A percentile compares a stretch with the other conserved stretches of the same genome.
phyloP scores from a whole-genome alignment of 2,329 filamentous ascomycete species.

The Botrytis elliptica region DNA sequence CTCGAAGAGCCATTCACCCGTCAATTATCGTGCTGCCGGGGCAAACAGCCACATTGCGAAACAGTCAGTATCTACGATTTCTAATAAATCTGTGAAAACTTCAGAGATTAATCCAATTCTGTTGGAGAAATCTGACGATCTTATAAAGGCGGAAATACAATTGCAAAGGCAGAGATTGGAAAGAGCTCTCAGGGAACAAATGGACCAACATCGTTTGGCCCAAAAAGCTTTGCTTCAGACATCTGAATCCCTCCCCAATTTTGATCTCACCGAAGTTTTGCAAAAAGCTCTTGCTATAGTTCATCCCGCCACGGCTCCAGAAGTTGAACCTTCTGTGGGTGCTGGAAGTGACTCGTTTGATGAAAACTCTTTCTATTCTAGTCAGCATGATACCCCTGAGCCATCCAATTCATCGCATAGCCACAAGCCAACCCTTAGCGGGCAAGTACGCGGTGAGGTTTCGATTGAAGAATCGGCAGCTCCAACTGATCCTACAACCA shows the following conservation, averaged over 20 bases:
- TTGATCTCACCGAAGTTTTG: conserved; percentile 72
- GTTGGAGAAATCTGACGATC: conserved; percentile 80
- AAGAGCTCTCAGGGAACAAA: conserved; percentile 70
- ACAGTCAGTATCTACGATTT: conserved; percentile 17
- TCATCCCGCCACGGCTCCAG: conserved; percentile 58
- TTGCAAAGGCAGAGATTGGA: conserved; percentile 81
- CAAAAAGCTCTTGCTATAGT: conserved; percentile 69
- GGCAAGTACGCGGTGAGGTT: conserved; percentile 30
- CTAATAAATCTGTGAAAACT: conserved; percentile 45
- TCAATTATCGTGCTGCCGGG: conserved; percentile 35
- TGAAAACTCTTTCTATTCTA: conserved; percentile 94
- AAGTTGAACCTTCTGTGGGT: conserved; percentile 54
- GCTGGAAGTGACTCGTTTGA: conserved; percentile 81
- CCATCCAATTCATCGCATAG: conserved; percentile 45
- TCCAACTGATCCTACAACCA: conserved; percentile 28
- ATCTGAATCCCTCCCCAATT: conserved; percentile 57
- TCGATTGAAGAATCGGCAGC: conserved; percentile 29
- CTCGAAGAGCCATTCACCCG: conserved; percentile 31
- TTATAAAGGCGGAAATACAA: conserved; percentile 78
- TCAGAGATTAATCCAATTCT: conserved; percentile 79
- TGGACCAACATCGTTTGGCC: conserved; percentile 58
- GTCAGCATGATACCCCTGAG: conserved; percentile 77
- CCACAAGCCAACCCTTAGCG: conserved; percentile 32
- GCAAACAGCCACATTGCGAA: conserved; percentile 35
- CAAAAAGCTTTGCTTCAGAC: conserved; percentile 46